These are phyloP conservation scores for Symbiotaphrina buchneri DNA, from an alignment of 495 filamentous ascomycete genomes.

Conservation along the genomic window DNA sequence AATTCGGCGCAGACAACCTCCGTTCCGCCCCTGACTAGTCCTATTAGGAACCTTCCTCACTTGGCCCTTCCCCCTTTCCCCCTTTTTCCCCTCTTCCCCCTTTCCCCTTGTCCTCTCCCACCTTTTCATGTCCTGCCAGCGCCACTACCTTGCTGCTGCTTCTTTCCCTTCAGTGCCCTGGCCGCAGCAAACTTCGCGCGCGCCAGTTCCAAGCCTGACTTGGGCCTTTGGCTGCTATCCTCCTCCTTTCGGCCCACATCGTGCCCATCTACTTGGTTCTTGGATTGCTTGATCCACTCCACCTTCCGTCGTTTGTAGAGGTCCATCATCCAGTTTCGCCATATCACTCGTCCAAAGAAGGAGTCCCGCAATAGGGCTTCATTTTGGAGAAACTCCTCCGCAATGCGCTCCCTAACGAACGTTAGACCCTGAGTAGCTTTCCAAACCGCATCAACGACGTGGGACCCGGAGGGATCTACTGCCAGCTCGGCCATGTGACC, in stretches of 20 bases:
- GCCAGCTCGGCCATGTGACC: slow-evolving; percentile 40
- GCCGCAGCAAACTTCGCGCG: slow-evolving; percentile 13
- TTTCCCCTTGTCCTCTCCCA: slow-evolving; percentile 2
- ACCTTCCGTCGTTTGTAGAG: slow-evolving; percentile 43
- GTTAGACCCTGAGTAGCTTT: slow-evolving; percentile 36
- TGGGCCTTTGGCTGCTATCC: neutral
- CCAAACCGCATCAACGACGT: slow-evolving; percentile 63
- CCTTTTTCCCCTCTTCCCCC: slow-evolving; percentile 2
- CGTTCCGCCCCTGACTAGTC: slow-evolving; percentile 1
- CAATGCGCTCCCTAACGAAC: slow-evolving; percentile 43
- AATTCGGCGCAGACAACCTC: neutral
- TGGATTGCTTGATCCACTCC: slow-evolving; percentile 52
- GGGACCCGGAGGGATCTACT: slow-evolving; percentile 45
- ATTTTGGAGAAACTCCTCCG: slow-evolving; percentile 32
- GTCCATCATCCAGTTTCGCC: slow-evolving; percentile 86
- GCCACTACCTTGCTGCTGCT: too few species aligned
- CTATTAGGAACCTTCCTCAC: neutral
- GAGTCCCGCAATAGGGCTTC: slow-evolving; percentile 51
- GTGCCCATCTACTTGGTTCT: slow-evolving; percentile 9
- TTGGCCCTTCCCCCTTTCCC: slow-evolving; percentile 5
- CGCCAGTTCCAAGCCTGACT: slow-evolving; percentile 12
- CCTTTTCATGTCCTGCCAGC: neutral
- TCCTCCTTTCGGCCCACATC: neutral
- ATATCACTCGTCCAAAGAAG: slow-evolving; percentile 58
- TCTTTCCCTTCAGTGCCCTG: slow-evolving; percentile 9